Evolutionary conservation across 2,329 filamentous ascomycete species (phyloP), one percentile per base, ranked within the genome.

Genomic region (Aspergillus fumigatus): DNA sequence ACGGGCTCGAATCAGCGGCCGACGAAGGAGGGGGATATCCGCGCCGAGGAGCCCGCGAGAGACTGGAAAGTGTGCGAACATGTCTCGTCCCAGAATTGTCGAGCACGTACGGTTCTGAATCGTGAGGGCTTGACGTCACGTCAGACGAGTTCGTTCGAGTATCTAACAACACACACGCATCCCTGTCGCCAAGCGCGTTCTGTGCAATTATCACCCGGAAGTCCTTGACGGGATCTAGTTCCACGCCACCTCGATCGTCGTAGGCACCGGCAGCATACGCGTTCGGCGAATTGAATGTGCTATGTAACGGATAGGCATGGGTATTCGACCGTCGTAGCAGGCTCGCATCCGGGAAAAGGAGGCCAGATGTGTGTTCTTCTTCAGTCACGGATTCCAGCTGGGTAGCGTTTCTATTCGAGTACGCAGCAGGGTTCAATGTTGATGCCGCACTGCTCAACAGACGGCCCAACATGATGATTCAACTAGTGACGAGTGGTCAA

Each of bases 361-460:
- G 70, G 41, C 75, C 74, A 48, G 77, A 77, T 4, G 77, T 80
- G 60, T 80, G 77, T 59, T 78, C 76, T 61, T 80, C 77, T 59
- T 80, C 77, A 1, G 76, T 79, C 25, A 78, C 75, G 25, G 77
- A 80, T 61, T 80, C 77, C 21, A 78, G 72, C 29, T 73, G 71
- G 25, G 70, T 66, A 17, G 70, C 60, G 57, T 70, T 73, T 55
- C 74, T 71, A 47, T 70, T 65, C 43, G 70, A 68, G 57, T 76
- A 75, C 6, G 68, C 61, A n/a, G 73, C 65, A 19, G 75, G 71
- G 61, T 73, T 77, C 53, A 78, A 64, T 21, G 75, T 76, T 48
- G 75, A 75, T 14, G 75, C 75, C 45, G 75, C 74, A 17, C 71
- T 76, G 61, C 72, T 76, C 45, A 78, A 67, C 29, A 78, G 68